These are phyloP conservation scores for Chara braunii DNA, from an alignment of 139 green algal species.

Conservation along the genomic window DNA sequence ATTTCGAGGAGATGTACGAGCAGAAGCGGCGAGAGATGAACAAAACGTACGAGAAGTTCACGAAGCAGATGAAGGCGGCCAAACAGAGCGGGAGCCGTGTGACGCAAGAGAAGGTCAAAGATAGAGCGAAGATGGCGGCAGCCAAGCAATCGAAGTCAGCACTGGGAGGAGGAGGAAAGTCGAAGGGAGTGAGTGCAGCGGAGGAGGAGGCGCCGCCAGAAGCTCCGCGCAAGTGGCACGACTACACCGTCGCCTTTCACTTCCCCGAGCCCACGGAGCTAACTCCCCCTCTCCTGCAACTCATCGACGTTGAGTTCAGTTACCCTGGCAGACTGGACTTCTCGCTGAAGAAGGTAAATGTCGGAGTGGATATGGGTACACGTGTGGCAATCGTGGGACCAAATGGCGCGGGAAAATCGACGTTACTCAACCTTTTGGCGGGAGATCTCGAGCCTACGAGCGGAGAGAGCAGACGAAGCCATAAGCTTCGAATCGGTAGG, in stretches of 20 bases:
- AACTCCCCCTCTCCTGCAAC: slow-evolving; percentile 65
- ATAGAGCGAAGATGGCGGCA: slow-evolving; percentile 34
- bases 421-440: slow-evolving; percentile 94
- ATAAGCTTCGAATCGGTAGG: slow-evolving; percentile 90
- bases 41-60: slow-evolving; percentile 66
- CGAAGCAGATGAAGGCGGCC: slow-evolving; percentile 85
- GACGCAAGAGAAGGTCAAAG: slow-evolving; percentile 40
- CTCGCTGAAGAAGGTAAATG: slow-evolving; percentile 81
- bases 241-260: slow-evolving; percentile 83
- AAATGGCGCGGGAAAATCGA: slow-evolving; percentile 88
- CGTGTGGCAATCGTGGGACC: slow-evolving; percentile 90
- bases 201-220: slow-evolving; percentile 41
- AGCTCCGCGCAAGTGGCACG: slow-evolving; percentile 59
- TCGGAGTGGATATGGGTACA: slow-evolving; percentile 97
- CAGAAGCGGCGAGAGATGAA: slow-evolving; percentile 88
- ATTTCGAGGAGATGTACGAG: slow-evolving; percentile 99
- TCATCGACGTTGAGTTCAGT: slow-evolving; percentile 84
- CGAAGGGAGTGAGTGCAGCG: slow-evolving; percentile 21
- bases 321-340: slow-evolving; percentile 70
- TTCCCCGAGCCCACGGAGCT: slow-evolving; percentile 94
- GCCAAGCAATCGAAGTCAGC: slow-evolving; percentile 52
- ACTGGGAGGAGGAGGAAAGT: slow-evolving; percentile 37
- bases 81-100: slow-evolving; percentile 37
- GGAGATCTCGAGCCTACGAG: slow-evolving; percentile 87
- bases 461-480: slow-evolving; percentile 66